Conservation (phyloP, 1,284 basidiomycete species). For the Ceratobasidium sp. region DNA sequence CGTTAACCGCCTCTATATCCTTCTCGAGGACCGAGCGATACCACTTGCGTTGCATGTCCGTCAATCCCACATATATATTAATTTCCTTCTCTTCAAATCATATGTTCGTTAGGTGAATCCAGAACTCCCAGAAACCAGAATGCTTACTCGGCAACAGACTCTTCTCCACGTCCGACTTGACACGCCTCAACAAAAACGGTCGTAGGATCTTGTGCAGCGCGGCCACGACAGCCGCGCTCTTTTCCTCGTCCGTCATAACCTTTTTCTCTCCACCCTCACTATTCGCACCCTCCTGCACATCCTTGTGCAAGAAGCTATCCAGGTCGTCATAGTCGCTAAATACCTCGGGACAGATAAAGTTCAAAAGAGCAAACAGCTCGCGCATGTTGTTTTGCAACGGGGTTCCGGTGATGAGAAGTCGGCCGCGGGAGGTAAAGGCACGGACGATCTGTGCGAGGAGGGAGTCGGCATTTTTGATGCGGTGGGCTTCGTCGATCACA, state of each 20-base stretch:
- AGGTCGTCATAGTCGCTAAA: slow-evolving; percentile 78
- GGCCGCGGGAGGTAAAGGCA: slow-evolving; percentile 84
- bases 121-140: neutral
- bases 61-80: slow-evolving; percentile 97
- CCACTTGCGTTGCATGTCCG: slow-evolving; percentile 99
- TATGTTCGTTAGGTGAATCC: neutral
- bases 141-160: slow-evolving; percentile 84
- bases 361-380: slow-evolving; percentile 94
- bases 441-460: slow-evolving; percentile 96
- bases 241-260: slow-evolving; percentile 66
- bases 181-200: slow-evolving; percentile 92
- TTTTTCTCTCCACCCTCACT: slow-evolving; percentile 56
- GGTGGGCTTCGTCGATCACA: slow-evolving; percentile 97
- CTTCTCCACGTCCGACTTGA: slow-evolving; percentile 98
- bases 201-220: slow-evolving; percentile 96
- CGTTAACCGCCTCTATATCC: slow-evolving; percentile 98
- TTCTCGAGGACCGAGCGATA: slow-evolving; percentile 95
- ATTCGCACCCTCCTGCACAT: slow-evolving; percentile 52
- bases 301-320: slow-evolving; percentile 80
- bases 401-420: slow-evolving; percentile 95
- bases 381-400: slow-evolving; percentile 98
- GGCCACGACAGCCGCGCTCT: slow-evolving; percentile 92
- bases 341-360: slow-evolving; percentile 90
- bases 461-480: slow-evolving; percentile 99
- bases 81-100: slow-evolving; percentile 88